phyloP scores from a whole-genome alignment of 2,329 filamentous ascomycete species.

The Colletotrichum camelliae region DNA sequence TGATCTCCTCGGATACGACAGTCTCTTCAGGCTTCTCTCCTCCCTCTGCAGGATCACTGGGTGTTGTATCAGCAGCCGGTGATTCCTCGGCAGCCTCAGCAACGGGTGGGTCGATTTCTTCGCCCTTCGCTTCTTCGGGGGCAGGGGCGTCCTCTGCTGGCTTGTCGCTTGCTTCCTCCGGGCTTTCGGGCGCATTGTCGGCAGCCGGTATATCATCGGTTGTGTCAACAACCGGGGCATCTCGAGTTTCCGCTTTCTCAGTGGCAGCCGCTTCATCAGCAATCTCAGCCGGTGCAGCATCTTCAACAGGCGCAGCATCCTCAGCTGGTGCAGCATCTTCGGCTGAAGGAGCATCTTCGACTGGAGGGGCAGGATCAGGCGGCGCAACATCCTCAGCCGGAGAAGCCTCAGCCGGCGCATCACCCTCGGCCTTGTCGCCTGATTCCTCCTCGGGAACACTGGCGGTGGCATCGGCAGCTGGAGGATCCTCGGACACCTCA shows the following conservation, averaged over 20 bases:
- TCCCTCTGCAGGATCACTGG: not conserved
- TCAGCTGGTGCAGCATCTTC: not conserved
- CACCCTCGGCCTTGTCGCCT: not conserved
- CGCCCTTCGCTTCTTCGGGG: not conserved
- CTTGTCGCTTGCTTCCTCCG: not conserved
- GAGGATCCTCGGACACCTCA: slow-evolving; percentile 12
- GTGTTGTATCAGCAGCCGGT: not conserved
- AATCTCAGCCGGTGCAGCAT: not conserved
- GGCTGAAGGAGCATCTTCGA: not conserved
- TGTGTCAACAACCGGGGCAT: not conserved
- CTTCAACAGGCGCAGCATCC: not conserved
- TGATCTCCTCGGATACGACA: not conserved
- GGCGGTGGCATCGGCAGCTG: slow-evolving; percentile 9
- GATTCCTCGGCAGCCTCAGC: not conserved
- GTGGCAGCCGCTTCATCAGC: not conserved
- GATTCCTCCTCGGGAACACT: not conserved
- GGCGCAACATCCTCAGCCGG: not conserved
- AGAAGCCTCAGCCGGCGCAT: not conserved
- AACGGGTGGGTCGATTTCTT: not conserved
- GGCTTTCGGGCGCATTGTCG: not conserved
- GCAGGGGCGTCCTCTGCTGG: not conserved
- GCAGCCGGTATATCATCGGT: not conserved
- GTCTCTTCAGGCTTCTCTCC: not conserved
- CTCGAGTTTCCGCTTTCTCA: not conserved
- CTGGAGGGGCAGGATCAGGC: not conserved